Conservation (phyloP, 2,329 filamentous ascomycete species). For the Berkeleyomyces basicola region DNA sequence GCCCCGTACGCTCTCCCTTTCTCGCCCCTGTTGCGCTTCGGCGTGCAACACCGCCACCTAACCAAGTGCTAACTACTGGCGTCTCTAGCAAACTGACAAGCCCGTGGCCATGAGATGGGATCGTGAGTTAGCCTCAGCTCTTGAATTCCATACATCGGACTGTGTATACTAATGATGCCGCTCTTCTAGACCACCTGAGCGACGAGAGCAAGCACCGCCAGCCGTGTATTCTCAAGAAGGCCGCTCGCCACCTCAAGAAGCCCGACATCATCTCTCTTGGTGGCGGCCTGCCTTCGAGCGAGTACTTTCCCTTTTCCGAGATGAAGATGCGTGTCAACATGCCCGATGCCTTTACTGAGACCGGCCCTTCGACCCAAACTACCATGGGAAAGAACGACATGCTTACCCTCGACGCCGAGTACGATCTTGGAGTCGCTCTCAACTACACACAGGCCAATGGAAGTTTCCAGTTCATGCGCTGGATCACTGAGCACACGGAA, state of each 20-base stretch:
- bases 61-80: not conserved
- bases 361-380: slow-evolving; percentile 42
- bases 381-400: slow-evolving; percentile 67
- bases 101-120: slow-evolving; percentile 73
- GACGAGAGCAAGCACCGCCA: slow-evolving; percentile 42
- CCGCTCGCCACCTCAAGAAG: slow-evolving; percentile 61
- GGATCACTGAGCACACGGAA: slow-evolving; percentile 89
- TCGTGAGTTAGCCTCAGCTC: slow-evolving; percentile 37
- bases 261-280: slow-evolving; percentile 83
- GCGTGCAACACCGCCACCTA: not conserved
- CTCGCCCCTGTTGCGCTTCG: not conserved
- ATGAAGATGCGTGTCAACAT: slow-evolving; percentile 56
- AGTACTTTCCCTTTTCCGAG: slow-evolving; percentile 83
- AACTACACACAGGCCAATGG: slow-evolving; percentile 88
- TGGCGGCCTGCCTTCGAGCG: slow-evolving; percentile 72
- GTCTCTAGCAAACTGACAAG: slow-evolving; percentile 33
- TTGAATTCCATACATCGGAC: not conserved
- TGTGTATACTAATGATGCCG: slow-evolving; percentile 5
- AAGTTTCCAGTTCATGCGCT: slow-evolving; percentile 73
- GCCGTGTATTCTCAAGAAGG: slow-evolving; percentile 64
- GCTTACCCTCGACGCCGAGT: slow-evolving; percentile 19
- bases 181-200: slow-evolving; percentile 36
- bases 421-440: slow-evolving; percentile 72
- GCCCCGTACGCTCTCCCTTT: slow-evolving; percentile 34
- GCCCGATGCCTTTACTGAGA: slow-evolving; percentile 49